Percentiles rank a stretch among this genome's conserved stretches.
Conservation (phyloP, 768 basidiomycete genomes). For the Pluteus cervinus region DNA sequence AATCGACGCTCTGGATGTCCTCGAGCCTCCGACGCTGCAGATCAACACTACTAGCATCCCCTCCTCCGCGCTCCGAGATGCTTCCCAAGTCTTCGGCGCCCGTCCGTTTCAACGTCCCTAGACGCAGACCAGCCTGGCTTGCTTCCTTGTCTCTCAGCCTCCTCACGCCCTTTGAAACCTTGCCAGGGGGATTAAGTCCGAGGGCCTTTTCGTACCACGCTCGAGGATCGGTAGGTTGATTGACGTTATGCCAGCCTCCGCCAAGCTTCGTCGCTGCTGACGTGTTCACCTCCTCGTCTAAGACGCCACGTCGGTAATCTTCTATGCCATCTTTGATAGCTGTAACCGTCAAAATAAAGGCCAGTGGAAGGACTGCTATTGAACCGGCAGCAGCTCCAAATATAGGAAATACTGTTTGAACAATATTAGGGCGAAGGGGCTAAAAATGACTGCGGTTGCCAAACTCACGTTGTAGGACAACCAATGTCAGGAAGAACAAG, state of each 20-base stretch:
- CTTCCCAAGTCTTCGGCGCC: constrained; percentile 34
- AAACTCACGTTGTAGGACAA: constrained; percentile 67
- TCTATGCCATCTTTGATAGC: constrained; percentile 95
- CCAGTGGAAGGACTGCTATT: constrained; percentile 77
- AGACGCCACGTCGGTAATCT: constrained; percentile 82
- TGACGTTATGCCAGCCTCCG: constrained; percentile 82
- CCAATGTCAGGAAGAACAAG: constrained; percentile 83
- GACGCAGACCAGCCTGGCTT: constrained; percentile 47
- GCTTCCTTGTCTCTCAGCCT: constrained; percentile 82
- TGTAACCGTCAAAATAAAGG: constrained; percentile 84
- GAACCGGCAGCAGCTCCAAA: constrained; percentile 86
- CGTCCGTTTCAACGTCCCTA: constrained; percentile 58
- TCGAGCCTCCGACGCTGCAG: constrained; percentile 51
- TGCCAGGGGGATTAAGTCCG: constrained; percentile 63
- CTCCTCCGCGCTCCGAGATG: constrained; percentile 30
- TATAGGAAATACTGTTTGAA: constrained; percentile 67
- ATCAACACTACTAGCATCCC: constrained; percentile 36
- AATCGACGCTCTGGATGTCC: constrained; percentile 63
- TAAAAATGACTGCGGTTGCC: background rate
- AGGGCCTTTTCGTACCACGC: constrained; percentile 72
- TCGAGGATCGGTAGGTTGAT: constrained; percentile 74
- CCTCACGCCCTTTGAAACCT: constrained; percentile 78
- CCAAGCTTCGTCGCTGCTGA: constrained; percentile 87
- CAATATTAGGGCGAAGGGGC: background rate
- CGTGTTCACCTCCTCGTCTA: constrained; percentile 94